Evolutionary conservation across 169 alveolate genomes (phyloP).

Genomic region (Plasmodium gaboni): DNA sequence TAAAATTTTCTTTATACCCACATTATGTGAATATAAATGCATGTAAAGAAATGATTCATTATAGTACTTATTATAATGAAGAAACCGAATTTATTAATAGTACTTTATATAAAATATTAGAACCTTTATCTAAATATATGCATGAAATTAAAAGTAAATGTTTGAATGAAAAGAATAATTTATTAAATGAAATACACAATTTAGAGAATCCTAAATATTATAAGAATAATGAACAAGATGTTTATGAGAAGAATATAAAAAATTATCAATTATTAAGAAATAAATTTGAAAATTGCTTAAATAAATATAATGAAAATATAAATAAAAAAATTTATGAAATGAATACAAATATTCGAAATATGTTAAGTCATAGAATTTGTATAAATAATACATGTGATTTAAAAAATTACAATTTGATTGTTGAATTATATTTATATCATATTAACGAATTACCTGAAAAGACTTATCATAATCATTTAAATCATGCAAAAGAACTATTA

Average conservation of each 20-base stretch:
- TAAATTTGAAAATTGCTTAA: slow-evolving; percentile 22
- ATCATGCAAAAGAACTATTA: slow-evolving; percentile 16
- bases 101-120: too few species aligned
- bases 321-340: neutral
- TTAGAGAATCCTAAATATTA: neutral
- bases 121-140: too few species aligned
- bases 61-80: neutral
- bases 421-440: neutral
- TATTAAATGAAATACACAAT: slow-evolving; percentile 4
- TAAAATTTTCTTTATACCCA: slow-evolving; percentile 14
- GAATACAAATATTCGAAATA: neutral
- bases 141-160: neutral
- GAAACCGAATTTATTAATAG: too few species aligned
- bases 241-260: neutral
- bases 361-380: slow-evolving; percentile 9
- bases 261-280: neutral
- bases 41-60: slow-evolving; percentile 20
- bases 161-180: neutral
- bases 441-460: slow-evolving; percentile 2
- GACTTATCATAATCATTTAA: slow-evolving; percentile 2
- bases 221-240: too few species aligned
- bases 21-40: slow-evolving; percentile 15
- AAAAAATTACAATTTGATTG: slow-evolving; percentile 2
- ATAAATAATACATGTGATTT: slow-evolving; percentile 2
- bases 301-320: neutral